phyloP scores from a whole-genome alignment of 768 basidiomycete species.

The Lyophyllum semitale region DNA sequence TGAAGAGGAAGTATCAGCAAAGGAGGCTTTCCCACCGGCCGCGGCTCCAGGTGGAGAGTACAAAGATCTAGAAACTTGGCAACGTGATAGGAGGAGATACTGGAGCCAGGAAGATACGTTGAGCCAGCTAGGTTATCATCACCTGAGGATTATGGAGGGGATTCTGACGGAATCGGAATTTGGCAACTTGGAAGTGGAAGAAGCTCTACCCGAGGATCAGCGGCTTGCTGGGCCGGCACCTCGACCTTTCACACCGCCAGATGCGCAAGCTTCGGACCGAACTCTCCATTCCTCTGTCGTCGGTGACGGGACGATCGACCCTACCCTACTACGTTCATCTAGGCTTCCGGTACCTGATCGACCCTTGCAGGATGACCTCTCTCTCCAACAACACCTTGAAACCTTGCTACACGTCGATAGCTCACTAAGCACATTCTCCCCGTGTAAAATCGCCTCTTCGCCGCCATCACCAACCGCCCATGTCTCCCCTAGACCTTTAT shows the following conservation, averaged over 20 bases:
- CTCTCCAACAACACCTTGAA: not conserved
- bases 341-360: conserved; percentile 8
- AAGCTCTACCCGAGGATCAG: conserved; percentile 19
- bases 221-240: not conserved
- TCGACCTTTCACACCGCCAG: not conserved
- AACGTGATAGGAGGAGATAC: conserved; percentile 18
- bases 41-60: conserved; percentile 3
- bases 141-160: conserved; percentile 27
- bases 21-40: conserved; percentile 5
- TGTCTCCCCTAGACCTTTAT: conserved; percentile 5
- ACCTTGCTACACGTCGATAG: conserved; percentile 1
- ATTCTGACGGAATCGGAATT: conserved; percentile 20
- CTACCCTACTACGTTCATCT: conserved; percentile 5
- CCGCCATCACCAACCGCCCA: conserved; percentile 1
- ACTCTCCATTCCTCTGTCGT: conserved; percentile 5
- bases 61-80: conserved; percentile 20
- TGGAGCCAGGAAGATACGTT: conserved; percentile 27
- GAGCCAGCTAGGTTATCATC: conserved; percentile 17
- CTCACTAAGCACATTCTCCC: not conserved
- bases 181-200: conserved; percentile 11
- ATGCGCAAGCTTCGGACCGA: conserved; percentile 9
- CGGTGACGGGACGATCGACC: conserved; percentile 14
- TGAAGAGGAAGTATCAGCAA: conserved; percentile 15
- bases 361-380: not conserved
- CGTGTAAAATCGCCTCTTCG: conserved; percentile 2